Conservation (phyloP, 2,329 filamentous ascomycete genomes). For the Magnaporthiopsis rhizophila region DNA sequence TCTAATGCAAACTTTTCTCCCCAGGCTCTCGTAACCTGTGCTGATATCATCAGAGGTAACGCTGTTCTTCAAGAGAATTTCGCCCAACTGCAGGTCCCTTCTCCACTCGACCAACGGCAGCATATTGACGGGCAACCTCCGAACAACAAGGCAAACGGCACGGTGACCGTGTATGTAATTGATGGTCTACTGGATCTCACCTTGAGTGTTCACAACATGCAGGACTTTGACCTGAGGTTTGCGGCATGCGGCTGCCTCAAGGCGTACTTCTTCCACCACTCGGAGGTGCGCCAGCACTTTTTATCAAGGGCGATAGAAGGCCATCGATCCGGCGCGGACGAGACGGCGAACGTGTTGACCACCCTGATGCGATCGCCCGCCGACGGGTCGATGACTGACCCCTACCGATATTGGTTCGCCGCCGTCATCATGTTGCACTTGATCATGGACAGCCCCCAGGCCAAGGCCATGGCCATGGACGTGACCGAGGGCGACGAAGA, state of each 20-base stretch:
- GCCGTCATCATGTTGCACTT: constrained; percentile 81
- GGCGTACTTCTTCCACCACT: constrained; percentile 80
- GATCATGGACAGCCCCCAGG: constrained; percentile 68
- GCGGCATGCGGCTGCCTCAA: constrained; percentile 87
- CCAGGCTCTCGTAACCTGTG: constrained; percentile 74
- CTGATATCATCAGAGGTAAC: constrained; percentile 81
- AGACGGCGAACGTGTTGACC: constrained; percentile 81
- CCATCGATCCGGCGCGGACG: constrained; percentile 66
- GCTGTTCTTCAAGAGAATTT: constrained; percentile 76
- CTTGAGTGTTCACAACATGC: constrained; percentile 56
- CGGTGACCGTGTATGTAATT: constrained; percentile 72
- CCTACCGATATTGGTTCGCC: constrained; percentile 86
- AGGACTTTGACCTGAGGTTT: constrained; percentile 71
- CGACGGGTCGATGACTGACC: constrained; percentile 58
- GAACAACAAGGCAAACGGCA: constrained; percentile 34
- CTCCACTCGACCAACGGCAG: constrained; percentile 33
- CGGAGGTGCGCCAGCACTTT: constrained; percentile 77
- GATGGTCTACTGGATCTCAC: constrained; percentile 83
- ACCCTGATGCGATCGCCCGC: constrained; percentile 65
- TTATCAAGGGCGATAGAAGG: constrained; percentile 82
- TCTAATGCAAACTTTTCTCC: constrained; percentile 9
- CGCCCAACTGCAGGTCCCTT: constrained; percentile 72
- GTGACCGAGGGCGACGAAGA: constrained; percentile 85
- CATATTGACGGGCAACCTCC: constrained; percentile 26
- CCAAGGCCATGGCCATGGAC: constrained; percentile 70